A percentile compares a stretch with the other conserved stretches of the same genome.
phyloP scores from a whole-genome alignment of 2,329 filamentous ascomycete genomes.

The Epicoccum nigrum region DNA sequence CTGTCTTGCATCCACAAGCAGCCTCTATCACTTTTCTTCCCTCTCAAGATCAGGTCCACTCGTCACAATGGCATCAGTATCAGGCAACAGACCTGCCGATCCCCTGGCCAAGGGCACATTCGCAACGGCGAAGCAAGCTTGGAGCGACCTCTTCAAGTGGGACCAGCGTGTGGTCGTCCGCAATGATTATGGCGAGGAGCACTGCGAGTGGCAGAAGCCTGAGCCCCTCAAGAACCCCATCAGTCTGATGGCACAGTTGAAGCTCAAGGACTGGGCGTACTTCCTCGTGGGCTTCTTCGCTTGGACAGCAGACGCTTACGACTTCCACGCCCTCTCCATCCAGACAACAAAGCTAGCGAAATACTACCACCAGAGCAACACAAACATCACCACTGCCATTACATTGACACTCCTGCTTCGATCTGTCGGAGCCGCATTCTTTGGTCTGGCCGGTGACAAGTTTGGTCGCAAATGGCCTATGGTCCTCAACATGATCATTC shows the following conservation, averaged over 20 bases:
- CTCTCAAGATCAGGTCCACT: constrained; percentile 4
- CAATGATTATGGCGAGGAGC: constrained; percentile 68
- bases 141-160: constrained; percentile 72
- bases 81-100: constrained; percentile 62
- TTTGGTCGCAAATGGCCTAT: constrained; percentile 86
- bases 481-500: constrained; percentile 77
- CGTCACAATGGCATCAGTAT: constrained; percentile 37
- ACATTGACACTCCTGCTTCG: constrained; percentile 76
- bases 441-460: constrained; percentile 78
- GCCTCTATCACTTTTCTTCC: constrained; percentile 14
- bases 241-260: constrained; percentile 69
- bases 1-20: constrained; percentile 16
- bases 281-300: constrained; percentile 74
- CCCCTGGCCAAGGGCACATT: constrained; percentile 69
- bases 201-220: constrained; percentile 71
- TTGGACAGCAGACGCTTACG: constrained; percentile 84
- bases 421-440: constrained; percentile 75
- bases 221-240: constrained; percentile 73
- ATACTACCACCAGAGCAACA: constrained; percentile 66
- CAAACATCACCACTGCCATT: constrained; percentile 75
- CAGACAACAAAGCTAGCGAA: constrained; percentile 73
- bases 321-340: constrained; percentile 81
- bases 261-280: constrained; percentile 73
- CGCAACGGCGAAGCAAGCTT: constrained; percentile 68
- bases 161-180: constrained; percentile 72